Evolutionary conservation across 2,329 filamentous ascomycete genomes (phyloP).

Genomic region (Plectosphaerella plurivora): DNA sequence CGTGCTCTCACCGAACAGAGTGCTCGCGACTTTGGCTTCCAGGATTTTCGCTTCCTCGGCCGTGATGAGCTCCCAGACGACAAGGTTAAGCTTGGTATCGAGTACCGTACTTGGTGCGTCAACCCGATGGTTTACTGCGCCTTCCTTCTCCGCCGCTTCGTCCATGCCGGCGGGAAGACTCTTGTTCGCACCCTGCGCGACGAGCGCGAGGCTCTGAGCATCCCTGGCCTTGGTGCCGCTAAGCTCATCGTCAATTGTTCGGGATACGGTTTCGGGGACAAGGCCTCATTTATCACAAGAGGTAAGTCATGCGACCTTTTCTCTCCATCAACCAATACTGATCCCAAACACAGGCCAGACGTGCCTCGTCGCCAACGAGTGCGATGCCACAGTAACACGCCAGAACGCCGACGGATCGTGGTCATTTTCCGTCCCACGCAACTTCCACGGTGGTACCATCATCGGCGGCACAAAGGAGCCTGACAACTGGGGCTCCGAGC

Average conservation of each 20-base stretch:
- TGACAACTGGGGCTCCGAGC: slow-evolving; percentile 47
- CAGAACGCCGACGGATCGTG: slow-evolving; percentile 60
- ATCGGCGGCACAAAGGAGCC: slow-evolving; percentile 63
- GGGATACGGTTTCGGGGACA: slow-evolving; percentile 38
- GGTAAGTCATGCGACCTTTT: slow-evolving; percentile 18
- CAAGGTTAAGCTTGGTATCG: slow-evolving; percentile 38
- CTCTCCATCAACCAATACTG: neutral
- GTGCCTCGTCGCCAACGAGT: slow-evolving; percentile 34
- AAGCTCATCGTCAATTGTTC: slow-evolving; percentile 39
- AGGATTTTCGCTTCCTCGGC: slow-evolving; percentile 31
- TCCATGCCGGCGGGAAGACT: slow-evolving; percentile 28
- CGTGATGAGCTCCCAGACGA: slow-evolving; percentile 32
- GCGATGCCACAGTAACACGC: slow-evolving; percentile 45
- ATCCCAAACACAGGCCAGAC: slow-evolving; percentile 32
- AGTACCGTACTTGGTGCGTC: slow-evolving; percentile 51
- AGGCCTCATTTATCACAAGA: slow-evolving; percentile 36
- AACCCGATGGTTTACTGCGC: slow-evolving; percentile 51
- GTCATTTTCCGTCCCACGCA: slow-evolving; percentile 59
- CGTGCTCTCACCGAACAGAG: slow-evolving; percentile 23
- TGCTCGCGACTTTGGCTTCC: slow-evolving; percentile 25
- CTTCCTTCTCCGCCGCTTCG: slow-evolving; percentile 38
- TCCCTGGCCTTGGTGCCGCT: slow-evolving; percentile 19
- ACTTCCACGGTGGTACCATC: slow-evolving; percentile 58
- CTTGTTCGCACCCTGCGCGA: slow-evolving; percentile 28
- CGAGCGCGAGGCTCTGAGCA: slow-evolving; percentile 31